Evolutionary conservation across 2,329 filamentous ascomycete species (phyloP), one percentile per base, ranked within the genome.

Genomic region (Ophiostoma novo-ulmi): DNA sequence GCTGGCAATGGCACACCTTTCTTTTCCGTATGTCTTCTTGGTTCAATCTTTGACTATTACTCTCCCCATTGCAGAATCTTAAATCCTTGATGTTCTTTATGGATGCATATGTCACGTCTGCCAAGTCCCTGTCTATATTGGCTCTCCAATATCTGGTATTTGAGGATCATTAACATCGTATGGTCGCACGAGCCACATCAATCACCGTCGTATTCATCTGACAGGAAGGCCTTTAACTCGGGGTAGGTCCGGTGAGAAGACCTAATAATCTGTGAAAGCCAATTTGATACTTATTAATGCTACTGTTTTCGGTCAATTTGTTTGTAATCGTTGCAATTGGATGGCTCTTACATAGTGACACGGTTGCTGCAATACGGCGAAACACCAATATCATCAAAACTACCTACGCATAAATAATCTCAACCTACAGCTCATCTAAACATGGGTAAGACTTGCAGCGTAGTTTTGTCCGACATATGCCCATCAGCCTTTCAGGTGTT

Each of bases 111-210:
- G 52, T 58, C 52, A 26, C 52, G 52, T 26, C 52, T 31, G n/a
- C 52, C 22, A 14, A 58, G 52, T 58, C 52, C 52, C 22, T 58
- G 52, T 58, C 52, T 58, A 58, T 58, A 58, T 58, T 26, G 52
- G 52, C n/a, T 11, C n/a, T 58, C 22, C n/a, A 26, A 11, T 58
- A 58, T 26, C 31, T 58, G 52, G 26, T 58, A 14, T 31, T 58
- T 4, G 22, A 58, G 10, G 22, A 48, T 48, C 44, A 48, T 48
- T 20, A 48, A 48, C 5, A 20, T n/a, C 44, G 44, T 48, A 48
- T 48, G 17, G 44, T 48, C 44, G 44, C 17, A 7, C 20, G 44
- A 48, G n/a, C 44, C 5, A 20, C 44, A 48, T n/a, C 6, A 48
- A 20, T 48, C 44, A 48, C 44, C 44, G 44, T 48, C 44, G 44